Conservation (phyloP, 108 stramenopile species). For the Nitzschia sp. region DNA sequence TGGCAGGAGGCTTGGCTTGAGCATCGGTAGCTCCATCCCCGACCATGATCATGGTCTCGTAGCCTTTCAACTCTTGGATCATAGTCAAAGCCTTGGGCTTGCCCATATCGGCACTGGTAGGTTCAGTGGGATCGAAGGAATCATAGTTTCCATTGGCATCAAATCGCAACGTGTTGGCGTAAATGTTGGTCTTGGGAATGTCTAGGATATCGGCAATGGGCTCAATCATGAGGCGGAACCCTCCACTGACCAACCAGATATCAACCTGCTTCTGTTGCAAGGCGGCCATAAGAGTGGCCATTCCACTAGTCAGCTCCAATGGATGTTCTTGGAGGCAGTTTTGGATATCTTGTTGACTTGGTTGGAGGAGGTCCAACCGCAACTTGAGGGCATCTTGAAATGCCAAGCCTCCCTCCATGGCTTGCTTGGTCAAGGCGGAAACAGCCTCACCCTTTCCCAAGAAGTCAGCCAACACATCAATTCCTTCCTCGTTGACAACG, state of each 20-base stretch:
- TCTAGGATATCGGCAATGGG: conserved; percentile 82
- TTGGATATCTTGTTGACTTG: conserved; percentile 60
- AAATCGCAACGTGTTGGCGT: conserved; percentile 93
- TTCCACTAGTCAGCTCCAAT: conserved; percentile 73
- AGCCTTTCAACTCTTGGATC: conserved; percentile 62
- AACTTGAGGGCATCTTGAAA: conserved; percentile 95
- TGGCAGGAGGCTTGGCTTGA: conserved; percentile 96
- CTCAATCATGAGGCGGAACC: conserved; percentile 98
- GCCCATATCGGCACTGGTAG: conserved; percentile 90
- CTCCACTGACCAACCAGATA: conserved; percentile 95
- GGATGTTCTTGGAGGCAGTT: conserved; percentile 77
- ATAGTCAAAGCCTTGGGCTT: conserved; percentile 85
- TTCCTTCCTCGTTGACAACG: conserved; percentile 95
- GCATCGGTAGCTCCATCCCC: conserved; percentile 99
- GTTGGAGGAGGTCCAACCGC: conserved; percentile 87
- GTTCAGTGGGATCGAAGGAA: conserved; percentile 91
- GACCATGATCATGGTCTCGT: conserved; percentile 89
- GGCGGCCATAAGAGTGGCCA: conserved; percentile 65
- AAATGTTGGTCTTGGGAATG: conserved; percentile 74
- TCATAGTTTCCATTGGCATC: conserved; percentile 73
- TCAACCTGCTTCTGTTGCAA: conserved; percentile 73
- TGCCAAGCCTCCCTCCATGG: conserved; percentile 95
- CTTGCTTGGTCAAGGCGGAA: conserved; percentile 84
- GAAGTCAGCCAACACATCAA: conserved; percentile 96
- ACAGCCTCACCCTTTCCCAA: conserved; percentile 91